Evolutionary conservation across 345 rosid genomes (phyloP).

Genomic region (Pelargonium nanum): DNA sequence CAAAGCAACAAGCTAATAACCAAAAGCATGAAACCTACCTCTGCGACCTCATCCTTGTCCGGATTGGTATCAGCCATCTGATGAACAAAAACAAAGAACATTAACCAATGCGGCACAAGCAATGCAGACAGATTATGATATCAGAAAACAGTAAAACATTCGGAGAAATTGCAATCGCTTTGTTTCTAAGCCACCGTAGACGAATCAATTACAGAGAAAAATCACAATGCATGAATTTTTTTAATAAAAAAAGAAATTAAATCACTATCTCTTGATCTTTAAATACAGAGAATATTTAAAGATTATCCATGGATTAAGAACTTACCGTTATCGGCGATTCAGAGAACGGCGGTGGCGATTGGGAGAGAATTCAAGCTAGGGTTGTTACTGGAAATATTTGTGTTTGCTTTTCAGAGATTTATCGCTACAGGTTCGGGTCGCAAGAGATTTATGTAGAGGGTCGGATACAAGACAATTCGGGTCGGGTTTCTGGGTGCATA

Average conservation of each 20-base stretch:
- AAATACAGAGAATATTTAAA: neutral
- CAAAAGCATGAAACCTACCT: conserved; percentile 21
- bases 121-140: too few species aligned
- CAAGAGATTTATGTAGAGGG: neutral
- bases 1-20: neutral
- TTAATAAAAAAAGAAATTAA: too few species aligned
- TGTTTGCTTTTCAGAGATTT: neutral
- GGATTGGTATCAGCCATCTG: conserved; percentile 39
- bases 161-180: too few species aligned
- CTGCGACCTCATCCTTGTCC: conserved; percentile 41
- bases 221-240: neutral
- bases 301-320: neutral
- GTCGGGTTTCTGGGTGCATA: neutral
- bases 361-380: neutral
- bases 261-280: neutral
- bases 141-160: too few species aligned
- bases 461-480: neutral
- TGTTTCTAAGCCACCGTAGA: neutral
- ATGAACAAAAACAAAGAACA: neutral
- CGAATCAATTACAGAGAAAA: neutral
- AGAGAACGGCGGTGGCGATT: too few species aligned
- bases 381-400: neutral
- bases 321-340: neutral
- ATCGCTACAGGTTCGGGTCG: neutral
- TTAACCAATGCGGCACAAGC: neutral